Percentiles rank a stretch among this genome's conserved stretches.
phyloP scores from a whole-genome alignment of 768 basidiomycete genomes.

The Pleurotus eryngii region DNA sequence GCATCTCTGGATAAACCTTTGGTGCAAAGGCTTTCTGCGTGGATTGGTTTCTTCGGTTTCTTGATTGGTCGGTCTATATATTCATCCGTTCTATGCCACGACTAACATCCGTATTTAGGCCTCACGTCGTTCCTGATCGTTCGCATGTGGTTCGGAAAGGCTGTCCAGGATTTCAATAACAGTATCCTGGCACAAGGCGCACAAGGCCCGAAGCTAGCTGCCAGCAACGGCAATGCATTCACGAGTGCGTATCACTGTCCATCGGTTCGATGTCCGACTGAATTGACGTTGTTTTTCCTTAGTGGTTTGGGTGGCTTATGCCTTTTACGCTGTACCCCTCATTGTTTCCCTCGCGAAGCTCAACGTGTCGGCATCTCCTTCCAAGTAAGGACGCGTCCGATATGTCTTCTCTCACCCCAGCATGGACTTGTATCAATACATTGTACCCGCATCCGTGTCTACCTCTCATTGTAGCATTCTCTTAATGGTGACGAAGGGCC shows the following conservation, averaged over 20 bases:
- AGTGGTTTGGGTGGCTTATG: slow-evolving; percentile 83
- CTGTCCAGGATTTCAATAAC: slow-evolving; percentile 72
- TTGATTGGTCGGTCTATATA: slow-evolving; percentile 49
- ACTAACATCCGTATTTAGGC: slow-evolving; percentile 34
- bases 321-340: slow-evolving; percentile 69
- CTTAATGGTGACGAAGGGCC: too few species aligned
- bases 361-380: slow-evolving; percentile 46
- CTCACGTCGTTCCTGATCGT: slow-evolving; percentile 67
- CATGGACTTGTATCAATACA: too few species aligned
- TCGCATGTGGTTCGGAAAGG: slow-evolving; percentile 81
- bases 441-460: too few species aligned
- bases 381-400: slow-evolving; percentile 25
- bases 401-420: too few species aligned
- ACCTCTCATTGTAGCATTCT: too few species aligned
- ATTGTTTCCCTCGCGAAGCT: slow-evolving; percentile 67
- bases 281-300: not conserved
- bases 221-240: slow-evolving; percentile 67
- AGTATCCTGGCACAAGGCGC: slow-evolving; percentile 50
- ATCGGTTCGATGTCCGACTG: not conserved
- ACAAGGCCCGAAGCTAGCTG: slow-evolving; percentile 57
- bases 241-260: slow-evolving; percentile 49
- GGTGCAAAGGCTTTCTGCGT: slow-evolving; percentile 59
- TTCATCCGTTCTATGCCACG: not conserved
- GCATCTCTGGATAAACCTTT: slow-evolving; percentile 51
- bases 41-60: slow-evolving; percentile 78